Evolutionary conservation across 1,284 basidiomycete species (phyloP).

Genomic region (Trichosporon asahii): DNA sequence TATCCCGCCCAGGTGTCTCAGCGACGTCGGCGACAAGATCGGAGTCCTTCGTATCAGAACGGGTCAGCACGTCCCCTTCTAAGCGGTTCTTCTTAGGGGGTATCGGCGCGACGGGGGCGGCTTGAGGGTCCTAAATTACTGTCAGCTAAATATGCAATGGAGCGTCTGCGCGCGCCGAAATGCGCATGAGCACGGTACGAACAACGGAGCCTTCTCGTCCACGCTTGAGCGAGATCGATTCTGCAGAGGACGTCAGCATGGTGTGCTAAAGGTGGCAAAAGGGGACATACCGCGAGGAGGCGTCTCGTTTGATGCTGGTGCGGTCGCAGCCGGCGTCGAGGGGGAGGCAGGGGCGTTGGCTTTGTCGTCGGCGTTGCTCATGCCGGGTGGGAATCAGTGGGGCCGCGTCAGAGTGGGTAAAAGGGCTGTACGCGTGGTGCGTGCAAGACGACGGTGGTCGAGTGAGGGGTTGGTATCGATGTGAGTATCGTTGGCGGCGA

Average conservation of each 20-base stretch:
- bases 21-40: slow-evolving; percentile 11
- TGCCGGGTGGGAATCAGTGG: background rate
- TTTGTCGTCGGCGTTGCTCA: slow-evolving; percentile 13
- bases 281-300: slow-evolving; percentile 17
- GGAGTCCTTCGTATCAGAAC: slow-evolving; percentile 1
- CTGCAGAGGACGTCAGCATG: slow-evolving; percentile 16
- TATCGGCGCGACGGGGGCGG: slow-evolving; percentile 24
- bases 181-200: slow-evolving; percentile 17
- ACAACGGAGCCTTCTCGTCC: slow-evolving; percentile 48
- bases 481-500: background rate
- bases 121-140: slow-evolving; percentile 25
- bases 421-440: background rate
- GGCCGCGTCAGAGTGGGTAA: background rate
- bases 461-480: background rate
- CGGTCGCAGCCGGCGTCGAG: slow-evolving; percentile 13
- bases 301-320: slow-evolving; percentile 12
- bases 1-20: background rate
- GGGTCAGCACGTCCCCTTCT: slow-evolving; percentile 19
- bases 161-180: background rate
- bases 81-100: slow-evolving; percentile 49
- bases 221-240: slow-evolving; percentile 41
- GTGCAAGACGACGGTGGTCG: background rate
- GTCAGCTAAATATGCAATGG: background rate
- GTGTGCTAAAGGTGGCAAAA: slow-evolving; percentile 4
- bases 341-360: slow-evolving; percentile 14